phyloP scores from a whole-genome alignment of 305 asterid genomes.

The Rubia balearica region DNA sequence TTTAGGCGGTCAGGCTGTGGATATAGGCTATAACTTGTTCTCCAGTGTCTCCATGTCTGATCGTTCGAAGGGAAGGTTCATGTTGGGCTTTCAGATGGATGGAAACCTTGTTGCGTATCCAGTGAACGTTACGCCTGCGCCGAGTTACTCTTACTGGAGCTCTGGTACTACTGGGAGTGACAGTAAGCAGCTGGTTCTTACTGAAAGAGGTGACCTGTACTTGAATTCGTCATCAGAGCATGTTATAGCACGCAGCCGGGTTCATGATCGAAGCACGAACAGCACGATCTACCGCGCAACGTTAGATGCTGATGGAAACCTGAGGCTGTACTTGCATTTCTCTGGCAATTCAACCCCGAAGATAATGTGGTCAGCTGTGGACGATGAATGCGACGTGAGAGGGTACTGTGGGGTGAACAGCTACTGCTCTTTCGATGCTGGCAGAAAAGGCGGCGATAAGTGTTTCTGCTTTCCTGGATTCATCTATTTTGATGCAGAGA shows the following conservation, averaged over 20 bases:
- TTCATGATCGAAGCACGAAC: not conserved
- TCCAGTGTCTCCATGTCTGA: conserved; percentile 19
- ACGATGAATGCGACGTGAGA: conserved; percentile 6
- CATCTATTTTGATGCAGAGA: conserved; percentile 7
- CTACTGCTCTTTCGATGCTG: conserved; percentile 10
- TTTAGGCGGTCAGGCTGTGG: conserved; percentile 21
- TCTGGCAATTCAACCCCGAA: not conserved
- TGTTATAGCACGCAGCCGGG: conserved; percentile 1
- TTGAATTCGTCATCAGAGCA: not conserved
- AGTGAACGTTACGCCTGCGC: not conserved
- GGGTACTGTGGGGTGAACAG: conserved; percentile 13
- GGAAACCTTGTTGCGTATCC: conserved; percentile 17
- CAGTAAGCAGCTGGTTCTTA: not conserved
- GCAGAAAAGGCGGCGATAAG: not conserved
- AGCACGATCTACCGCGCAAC: conserved; percentile 4
- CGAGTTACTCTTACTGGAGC: conserved; percentile 8
- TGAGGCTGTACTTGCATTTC: conserved; percentile 12
- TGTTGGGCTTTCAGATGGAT: conserved; percentile 17
- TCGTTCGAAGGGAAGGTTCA: conserved; percentile 24
- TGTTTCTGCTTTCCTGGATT: conserved; percentile 29
- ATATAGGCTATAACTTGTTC: conserved; percentile 7
- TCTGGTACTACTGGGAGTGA: not conserved
- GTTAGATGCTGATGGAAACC: conserved; percentile 7
- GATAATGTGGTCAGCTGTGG: conserved; percentile 7
- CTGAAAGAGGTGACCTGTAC: conserved; percentile 9